These are phyloP conservation scores for Russula compacta DNA, from an alignment of 768 basidiomycete species.

Conservation along the genomic window DNA sequence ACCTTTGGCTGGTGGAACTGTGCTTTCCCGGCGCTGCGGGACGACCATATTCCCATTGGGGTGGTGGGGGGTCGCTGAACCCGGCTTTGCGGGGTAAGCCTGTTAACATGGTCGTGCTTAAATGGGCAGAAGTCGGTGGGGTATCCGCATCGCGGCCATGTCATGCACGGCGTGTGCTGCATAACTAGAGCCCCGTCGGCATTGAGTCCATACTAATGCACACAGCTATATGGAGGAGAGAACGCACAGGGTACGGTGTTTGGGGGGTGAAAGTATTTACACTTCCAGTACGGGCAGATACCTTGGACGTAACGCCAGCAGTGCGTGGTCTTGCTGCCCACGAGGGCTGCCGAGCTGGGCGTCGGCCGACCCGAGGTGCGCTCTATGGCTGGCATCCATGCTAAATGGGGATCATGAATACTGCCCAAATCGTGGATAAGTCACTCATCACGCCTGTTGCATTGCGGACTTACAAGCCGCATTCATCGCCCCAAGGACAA, in stretches of 20 bases:
- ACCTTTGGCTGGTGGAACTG: background rate
- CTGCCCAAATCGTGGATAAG: background rate
- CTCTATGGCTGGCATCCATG: background rate
- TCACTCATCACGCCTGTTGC: background rate
- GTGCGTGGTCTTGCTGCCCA: conserved; percentile 4
- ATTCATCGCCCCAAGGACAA: conserved; percentile 12
- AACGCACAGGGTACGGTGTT: background rate
- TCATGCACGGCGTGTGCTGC: conserved; percentile 8
- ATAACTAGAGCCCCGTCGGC: background rate
- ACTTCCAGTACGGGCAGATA: conserved; percentile 1
- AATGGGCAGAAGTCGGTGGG: background rate
- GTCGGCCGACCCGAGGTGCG: conserved; percentile 5
- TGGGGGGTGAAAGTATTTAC: conserved; percentile 1
- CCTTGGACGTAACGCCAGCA: conserved; percentile 13
- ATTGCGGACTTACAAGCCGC: conserved; percentile 4
- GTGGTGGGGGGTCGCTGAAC: background rate
- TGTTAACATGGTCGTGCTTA: conserved; percentile 10
- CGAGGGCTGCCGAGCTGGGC: background rate
- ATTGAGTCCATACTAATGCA: background rate
- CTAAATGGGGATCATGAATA: conserved; percentile 8
- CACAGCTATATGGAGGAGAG: too few relatives aligned
- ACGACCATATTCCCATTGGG: background rate
- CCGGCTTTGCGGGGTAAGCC: too few relatives aligned
- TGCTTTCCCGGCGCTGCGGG: background rate
- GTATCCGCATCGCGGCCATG: conserved; percentile 7